Evolutionary conservation across 2,329 filamentous ascomycete species (phyloP).

Genomic region (Pestalotiopsis sp.): DNA sequence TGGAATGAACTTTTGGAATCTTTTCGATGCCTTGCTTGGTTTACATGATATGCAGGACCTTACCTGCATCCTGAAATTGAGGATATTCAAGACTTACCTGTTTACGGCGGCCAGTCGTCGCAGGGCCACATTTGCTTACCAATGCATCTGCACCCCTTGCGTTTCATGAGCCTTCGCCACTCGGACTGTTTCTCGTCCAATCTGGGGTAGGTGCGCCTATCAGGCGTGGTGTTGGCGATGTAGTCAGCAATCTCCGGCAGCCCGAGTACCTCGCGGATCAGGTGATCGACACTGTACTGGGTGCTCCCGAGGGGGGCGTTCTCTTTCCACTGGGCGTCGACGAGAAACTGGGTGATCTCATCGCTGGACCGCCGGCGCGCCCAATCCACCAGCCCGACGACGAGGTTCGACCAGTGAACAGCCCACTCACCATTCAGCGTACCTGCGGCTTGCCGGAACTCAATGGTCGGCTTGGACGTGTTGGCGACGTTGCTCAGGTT

Average conservation of each 20-base stretch:
- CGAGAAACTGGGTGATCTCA: background rate
- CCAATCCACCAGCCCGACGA: background rate
- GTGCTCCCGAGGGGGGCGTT: background rate
- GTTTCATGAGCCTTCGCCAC: background rate
- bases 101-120: background rate
- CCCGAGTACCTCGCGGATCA: background rate
- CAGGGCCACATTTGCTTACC: background rate
- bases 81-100: background rate
- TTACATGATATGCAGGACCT: background rate
- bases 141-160: background rate
- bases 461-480: background rate
- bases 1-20: background rate
- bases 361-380: background rate
- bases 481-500: background rate
- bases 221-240: background rate
- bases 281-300: no score
- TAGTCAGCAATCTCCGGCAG: background rate
- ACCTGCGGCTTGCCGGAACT: background rate
- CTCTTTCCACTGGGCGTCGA: background rate
- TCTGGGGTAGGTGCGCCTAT: background rate
- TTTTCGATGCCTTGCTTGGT: background rate
- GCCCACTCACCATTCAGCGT: background rate
- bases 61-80: background rate
- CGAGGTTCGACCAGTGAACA: background rate
- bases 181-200: background rate